These are phyloP conservation scores for Priceomyces melissophilus DNA, from an alignment of 805 yeast species.

Conservation along the genomic window DNA sequence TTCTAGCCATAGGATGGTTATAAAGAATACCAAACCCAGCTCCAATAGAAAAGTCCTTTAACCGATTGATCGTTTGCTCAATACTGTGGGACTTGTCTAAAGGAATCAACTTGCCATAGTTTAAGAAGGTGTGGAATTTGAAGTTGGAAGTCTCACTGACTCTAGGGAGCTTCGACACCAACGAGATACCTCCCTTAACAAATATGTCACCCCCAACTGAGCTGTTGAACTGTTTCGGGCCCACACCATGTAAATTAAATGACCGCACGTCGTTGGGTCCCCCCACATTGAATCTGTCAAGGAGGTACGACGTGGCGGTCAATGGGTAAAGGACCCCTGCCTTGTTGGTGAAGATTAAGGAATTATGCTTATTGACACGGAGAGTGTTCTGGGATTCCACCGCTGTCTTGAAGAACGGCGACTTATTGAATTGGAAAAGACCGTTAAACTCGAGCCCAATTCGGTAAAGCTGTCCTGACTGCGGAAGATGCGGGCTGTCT, in stretches of 20 bases:
- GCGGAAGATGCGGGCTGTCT: slow-evolving; percentile 41
- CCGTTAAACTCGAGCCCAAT: slow-evolving; percentile 37
- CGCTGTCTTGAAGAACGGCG: slow-evolving; percentile 40
- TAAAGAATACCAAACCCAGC: slow-evolving; percentile 50
- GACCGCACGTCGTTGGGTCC: slow-evolving; percentile 60
- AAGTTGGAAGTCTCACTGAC: slow-evolving; percentile 42
- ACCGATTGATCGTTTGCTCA: slow-evolving; percentile 3
- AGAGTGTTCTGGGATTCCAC: slow-evolving; percentile 38
- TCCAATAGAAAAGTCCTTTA: slow-evolving; percentile 30
- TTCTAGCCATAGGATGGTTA: slow-evolving; percentile 56
- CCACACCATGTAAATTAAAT: slow-evolving; percentile 49
- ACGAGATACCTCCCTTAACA: slow-evolving; percentile 43
- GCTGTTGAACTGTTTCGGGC: slow-evolving; percentile 50
- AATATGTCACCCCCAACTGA: slow-evolving; percentile 54
- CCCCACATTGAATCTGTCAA: slow-evolving; percentile 56
- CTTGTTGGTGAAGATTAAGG: slow-evolving; percentile 27
- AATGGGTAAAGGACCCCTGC: slow-evolving; percentile 30
- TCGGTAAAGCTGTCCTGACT: slow-evolving; percentile 36
- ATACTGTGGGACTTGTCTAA: slow-evolving; percentile 10
- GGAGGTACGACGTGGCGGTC: slow-evolving; percentile 29
- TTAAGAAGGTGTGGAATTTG: slow-evolving; percentile 46
- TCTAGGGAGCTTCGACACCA: slow-evolving; percentile 42
- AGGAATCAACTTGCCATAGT: slow-evolving; percentile 44
- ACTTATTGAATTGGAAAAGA: slow-evolving; percentile 19
- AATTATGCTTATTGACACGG: slow-evolving; percentile 14